These are phyloP conservation scores for Ophiostoma tasmaniense DNA, from an alignment of 2,329 filamentous ascomycete species.

Conservation along the genomic window DNA sequence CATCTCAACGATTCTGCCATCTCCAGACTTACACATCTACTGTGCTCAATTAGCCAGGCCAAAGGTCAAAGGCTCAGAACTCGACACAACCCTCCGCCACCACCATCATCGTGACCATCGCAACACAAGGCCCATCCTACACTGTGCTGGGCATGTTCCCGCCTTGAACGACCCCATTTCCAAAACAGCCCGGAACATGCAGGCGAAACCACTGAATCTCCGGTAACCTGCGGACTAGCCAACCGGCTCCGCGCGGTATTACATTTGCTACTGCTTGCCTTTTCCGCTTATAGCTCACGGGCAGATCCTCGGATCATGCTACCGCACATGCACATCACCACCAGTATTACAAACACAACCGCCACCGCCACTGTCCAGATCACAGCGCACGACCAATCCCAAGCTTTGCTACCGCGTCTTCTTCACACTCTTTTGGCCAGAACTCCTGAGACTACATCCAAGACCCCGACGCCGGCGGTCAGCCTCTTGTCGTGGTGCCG, in stretches of 20 bases:
- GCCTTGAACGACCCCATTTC: background rate
- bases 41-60: background rate
- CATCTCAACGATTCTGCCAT: background rate
- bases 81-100: background rate
- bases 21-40: background rate
- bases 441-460: background rate
- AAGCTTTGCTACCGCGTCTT: background rate
- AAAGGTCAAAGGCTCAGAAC: background rate
- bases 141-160: background rate
- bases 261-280: background rate
- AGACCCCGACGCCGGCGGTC: background rate
- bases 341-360: background rate
- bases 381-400: background rate
- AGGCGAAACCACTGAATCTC: background rate
- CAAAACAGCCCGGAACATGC: conserved; percentile 2
- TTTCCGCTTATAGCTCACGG: background rate
- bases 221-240: conserved; percentile 10
- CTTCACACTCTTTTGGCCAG: background rate
- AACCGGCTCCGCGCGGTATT: background rate
- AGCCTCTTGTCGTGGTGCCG: conserved; percentile 5
- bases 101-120: background rate
- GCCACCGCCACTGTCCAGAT: background rate
- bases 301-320: background rate
- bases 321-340: background rate
- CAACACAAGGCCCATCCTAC: background rate